phyloP scores from a whole-genome alignment of 129 eudicot genomes.

The Flaveria brownii region DNA sequence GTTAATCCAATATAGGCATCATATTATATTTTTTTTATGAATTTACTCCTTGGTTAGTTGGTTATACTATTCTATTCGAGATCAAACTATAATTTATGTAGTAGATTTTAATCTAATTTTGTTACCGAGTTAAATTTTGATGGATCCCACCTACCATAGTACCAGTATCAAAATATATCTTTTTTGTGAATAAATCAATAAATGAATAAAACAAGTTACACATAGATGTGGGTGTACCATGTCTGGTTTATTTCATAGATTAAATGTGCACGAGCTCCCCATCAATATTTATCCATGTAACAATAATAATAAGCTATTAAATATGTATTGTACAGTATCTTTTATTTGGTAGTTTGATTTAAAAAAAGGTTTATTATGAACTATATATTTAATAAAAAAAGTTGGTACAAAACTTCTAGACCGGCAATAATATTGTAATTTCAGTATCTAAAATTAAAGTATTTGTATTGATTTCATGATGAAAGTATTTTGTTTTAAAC shows the following conservation, averaged over 20 bases:
- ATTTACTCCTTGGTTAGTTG: too few species aligned
- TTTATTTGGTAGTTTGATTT: neutral
- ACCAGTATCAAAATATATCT: slow-evolving; percentile 7
- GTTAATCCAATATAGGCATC: too few species aligned
- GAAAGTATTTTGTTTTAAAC: too few species aligned
- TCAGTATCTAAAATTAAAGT: neutral
- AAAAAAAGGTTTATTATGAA: neutral
- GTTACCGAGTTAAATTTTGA: neutral
- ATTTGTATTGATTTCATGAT: neutral
- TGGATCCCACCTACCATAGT: neutral
- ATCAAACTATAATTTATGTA: too few species aligned
- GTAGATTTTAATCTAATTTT: neutral
- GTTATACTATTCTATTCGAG: too few species aligned
- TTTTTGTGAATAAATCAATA: slow-evolving; percentile 1
- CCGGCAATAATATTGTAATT: neutral
- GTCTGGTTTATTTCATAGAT: slow-evolving; percentile 22
- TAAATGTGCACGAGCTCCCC: slow-evolving; percentile 37
- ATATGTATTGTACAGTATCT: too few species aligned
- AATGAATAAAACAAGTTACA: slow-evolving; percentile 20
- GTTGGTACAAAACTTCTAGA: neutral
- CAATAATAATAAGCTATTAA: neutral
- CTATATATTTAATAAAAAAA: neutral
- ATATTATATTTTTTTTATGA: too few species aligned
- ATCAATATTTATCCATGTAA: slow-evolving; percentile 21
- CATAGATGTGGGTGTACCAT: slow-evolving; percentile 29